Conservation (phyloP, 1,284 basidiomycete genomes). For the Melampsora larici-populina region DNA sequence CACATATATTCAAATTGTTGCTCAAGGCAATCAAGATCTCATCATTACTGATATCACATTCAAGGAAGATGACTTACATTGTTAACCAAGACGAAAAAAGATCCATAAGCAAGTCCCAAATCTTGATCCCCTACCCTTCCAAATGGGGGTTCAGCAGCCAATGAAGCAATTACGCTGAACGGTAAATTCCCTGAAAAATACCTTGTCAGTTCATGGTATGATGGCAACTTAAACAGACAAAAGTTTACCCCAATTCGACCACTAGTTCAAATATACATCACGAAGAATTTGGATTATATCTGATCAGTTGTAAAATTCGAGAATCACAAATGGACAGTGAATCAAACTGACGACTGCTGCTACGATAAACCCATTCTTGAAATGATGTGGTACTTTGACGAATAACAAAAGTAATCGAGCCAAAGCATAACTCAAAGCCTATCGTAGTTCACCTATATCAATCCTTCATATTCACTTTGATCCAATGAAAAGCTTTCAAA, state of each 20-base stretch:
- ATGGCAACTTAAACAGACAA: neutral
- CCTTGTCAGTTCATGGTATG: neutral
- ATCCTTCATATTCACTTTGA: neutral
- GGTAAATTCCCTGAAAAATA: slow-evolving; percentile 20
- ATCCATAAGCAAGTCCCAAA: slow-evolving; percentile 25
- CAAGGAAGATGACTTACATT: slow-evolving; percentile 11
- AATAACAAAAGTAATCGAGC: slow-evolving; percentile 13
- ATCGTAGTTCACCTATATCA: neutral
- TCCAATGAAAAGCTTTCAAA: neutral
- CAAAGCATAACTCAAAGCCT: slow-evolving; percentile 26
- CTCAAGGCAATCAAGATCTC: neutral
- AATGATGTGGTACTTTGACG: slow-evolving; percentile 21
- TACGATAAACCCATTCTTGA: slow-evolving; percentile 28
- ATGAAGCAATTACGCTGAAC: slow-evolving; percentile 24
- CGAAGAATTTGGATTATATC: neutral
- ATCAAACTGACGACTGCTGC: slow-evolving; percentile 28
- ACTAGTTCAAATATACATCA: neutral
- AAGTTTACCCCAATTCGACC: slow-evolving; percentile 33
- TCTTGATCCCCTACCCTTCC: slow-evolving; percentile 21
- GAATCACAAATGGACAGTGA: no score
- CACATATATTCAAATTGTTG: neutral
- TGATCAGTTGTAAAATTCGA: neutral
- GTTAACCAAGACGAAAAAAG: slow-evolving; percentile 32
- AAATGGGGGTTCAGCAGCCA: slow-evolving; percentile 22
- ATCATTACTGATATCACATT: neutral